Percentiles rank a stretch among this genome's conserved stretches.
Conservation (phyloP, 2,329 filamentous ascomycete species). For the Fusarium citri region DNA sequence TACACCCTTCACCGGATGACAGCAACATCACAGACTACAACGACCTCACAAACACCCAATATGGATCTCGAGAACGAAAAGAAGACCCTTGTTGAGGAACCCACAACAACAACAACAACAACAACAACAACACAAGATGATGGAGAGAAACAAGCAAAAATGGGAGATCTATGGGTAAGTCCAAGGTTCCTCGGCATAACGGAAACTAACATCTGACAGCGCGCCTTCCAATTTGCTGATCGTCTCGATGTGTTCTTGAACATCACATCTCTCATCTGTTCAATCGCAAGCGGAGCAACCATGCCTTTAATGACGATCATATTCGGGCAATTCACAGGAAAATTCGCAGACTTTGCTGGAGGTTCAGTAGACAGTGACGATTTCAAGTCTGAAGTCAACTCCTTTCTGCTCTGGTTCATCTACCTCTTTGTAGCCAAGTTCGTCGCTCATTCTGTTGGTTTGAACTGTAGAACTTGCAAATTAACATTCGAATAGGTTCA, state of each 20-base stretch:
- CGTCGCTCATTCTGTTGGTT: neutral
- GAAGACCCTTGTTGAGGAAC: slow-evolving; percentile 8
- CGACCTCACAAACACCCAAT: neutral
- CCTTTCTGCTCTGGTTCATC: slow-evolving; percentile 32
- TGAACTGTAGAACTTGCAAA: too few relatives aligned
- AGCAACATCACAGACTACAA: neutral
- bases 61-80: slow-evolving; percentile 22
- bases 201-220: neutral
- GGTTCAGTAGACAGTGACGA: slow-evolving; percentile 3
- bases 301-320: slow-evolving; percentile 33
- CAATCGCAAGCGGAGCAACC: slow-evolving; percentile 21
- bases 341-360: slow-evolving; percentile 25
- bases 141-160: slow-evolving; percentile 1
- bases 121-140: slow-evolving; percentile 12
- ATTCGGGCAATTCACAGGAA: slow-evolving; percentile 28
- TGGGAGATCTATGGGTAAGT: slow-evolving; percentile 24
- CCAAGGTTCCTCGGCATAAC: rapidly evolving
- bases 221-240: slow-evolving; percentile 35
- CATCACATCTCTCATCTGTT: slow-evolving; percentile 17
- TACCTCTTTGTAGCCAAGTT: slow-evolving; percentile 35
- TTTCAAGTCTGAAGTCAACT: slow-evolving; percentile 17
- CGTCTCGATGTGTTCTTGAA: slow-evolving; percentile 30
- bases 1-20: neutral
- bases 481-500: too few relatives aligned
- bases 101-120: slow-evolving; percentile 1